Conservation (phyloP, 2,329 filamentous ascomycete species). For the Lasiodiplodia gonubiensis region DNA sequence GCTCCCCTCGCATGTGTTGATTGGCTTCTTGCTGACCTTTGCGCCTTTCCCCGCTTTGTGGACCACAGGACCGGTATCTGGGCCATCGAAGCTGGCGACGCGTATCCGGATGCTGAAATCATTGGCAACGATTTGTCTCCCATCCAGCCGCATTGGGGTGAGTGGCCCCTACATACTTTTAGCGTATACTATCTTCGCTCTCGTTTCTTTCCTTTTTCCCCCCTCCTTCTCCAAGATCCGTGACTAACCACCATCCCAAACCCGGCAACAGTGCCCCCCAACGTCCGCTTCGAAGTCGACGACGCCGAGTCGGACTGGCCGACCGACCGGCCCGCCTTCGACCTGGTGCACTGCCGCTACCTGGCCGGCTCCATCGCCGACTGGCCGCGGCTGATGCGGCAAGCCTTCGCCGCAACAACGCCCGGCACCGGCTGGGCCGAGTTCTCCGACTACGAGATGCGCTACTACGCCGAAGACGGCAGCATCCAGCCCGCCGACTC, state of each 20-base stretch:
- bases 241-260: no score
- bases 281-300: slow-evolving; percentile 51
- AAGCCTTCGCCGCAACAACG: slow-evolving; percentile 33
- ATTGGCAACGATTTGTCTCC: slow-evolving; percentile 55
- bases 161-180: not conserved
- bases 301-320: slow-evolving; percentile 47
- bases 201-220: no score
- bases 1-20: not conserved
- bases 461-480: slow-evolving; percentile 33
- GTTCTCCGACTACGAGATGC: slow-evolving; percentile 34
- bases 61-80: slow-evolving; percentile 29
- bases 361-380: slow-evolving; percentile 41
- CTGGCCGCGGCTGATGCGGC: slow-evolving; percentile 38
- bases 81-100: slow-evolving; percentile 41
- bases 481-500: slow-evolving; percentile 28
- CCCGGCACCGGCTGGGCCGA: slow-evolving; percentile 32
- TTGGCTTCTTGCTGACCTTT: not conserved
- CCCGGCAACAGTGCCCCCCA: slow-evolving; percentile 43
- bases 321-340: slow-evolving; percentile 32
- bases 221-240: not conserved
- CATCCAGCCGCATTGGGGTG: slow-evolving; percentile 53
- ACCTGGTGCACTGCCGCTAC: slow-evolving; percentile 37
- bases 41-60: not conserved
- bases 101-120: slow-evolving; percentile 39
- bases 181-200: not conserved